Base-by-base conservation (phyloP, 208 protist species). In the Crithidia bombi region DNA sequence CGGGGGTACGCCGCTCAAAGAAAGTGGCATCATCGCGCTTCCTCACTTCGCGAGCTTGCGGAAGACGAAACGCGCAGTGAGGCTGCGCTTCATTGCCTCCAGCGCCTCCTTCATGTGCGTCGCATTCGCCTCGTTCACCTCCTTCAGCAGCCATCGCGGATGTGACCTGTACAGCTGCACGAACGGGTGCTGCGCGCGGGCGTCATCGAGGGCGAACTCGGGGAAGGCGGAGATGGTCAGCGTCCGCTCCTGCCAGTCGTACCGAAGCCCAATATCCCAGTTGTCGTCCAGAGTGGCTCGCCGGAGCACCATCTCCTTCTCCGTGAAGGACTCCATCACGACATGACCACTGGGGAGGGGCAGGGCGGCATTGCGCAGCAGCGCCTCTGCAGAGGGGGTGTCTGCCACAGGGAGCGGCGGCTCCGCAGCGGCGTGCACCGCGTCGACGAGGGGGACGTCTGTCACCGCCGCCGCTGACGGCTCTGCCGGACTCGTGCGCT, bases 191-290 rank as follows among this genome's bases (percentile, higher is more conserved):
- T 58, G 9, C 28, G 61, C 44, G 7, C 79, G 69, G 44, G 36
- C 39, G 51, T 78, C 65, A 5, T 52, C 17, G 3, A 1, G 57
- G 72, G 62, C 44, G 50, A 89, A 91, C 6, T 64, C 51, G 26
- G 88, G 83, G 35, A 93, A 73, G 19, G 85, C 79, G 17, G 74
- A 82, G 50, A 93, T 79, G 25, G 81, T 75, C 9, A 90, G 69
- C 35, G 88, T 82, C 43, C 85, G 86, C 47, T 78, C 73, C 50
- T 69, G 79, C 85, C 88, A 93, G 72, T 93, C 88, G 57, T 85
- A 93, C 46, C 85, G 84, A 51, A 93, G 76, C 9, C 82, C 84
- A 38, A 93, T 72, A 32, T 83, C 80, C 88, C 88, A 93, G 58
- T 75, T 71, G 44, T 77, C 69, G n/a, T 91, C 85, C 6, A 86